phyloP scores from a whole-genome alignment of 2,329 filamentous ascomycete species.

The Aureobasidium zeae region DNA sequence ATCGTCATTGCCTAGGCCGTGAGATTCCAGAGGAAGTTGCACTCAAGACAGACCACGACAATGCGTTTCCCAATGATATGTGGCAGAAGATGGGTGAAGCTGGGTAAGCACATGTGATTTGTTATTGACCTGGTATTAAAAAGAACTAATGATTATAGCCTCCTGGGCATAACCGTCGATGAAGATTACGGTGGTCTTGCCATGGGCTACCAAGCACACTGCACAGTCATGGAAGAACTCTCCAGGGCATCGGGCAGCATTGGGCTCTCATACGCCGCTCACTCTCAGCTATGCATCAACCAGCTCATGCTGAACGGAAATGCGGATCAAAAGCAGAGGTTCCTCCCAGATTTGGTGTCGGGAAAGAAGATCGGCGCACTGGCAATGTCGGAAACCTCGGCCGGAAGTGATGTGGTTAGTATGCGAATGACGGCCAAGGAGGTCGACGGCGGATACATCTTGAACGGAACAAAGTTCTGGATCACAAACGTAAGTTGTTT shows the following conservation, averaged over 20 bases:
- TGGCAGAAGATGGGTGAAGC: slow-evolving; percentile 91
- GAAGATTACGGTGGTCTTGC: slow-evolving; percentile 82
- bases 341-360: slow-evolving; percentile 70
- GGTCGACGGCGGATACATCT: slow-evolving; percentile 73
- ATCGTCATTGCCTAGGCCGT: slow-evolving; percentile 43
- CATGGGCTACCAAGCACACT: slow-evolving; percentile 96
- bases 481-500: slow-evolving; percentile 70
- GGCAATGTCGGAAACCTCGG: slow-evolving; percentile 89
- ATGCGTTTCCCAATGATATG: slow-evolving; percentile 83
- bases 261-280: slow-evolving; percentile 85
- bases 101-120: slow-evolving; percentile 45
- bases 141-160: too few species aligned
- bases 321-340: slow-evolving; percentile 66
- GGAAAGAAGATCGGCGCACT: slow-evolving; percentile 77
- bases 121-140: too few species aligned
- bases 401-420: slow-evolving; percentile 87
- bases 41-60: slow-evolving; percentile 69
- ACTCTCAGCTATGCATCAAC: slow-evolving; percentile 94
- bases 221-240: slow-evolving; percentile 89
- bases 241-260: slow-evolving; percentile 73
- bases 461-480: slow-evolving; percentile 98
- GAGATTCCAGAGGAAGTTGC: slow-evolving; percentile 82
- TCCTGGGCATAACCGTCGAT: slow-evolving; percentile 87
- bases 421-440: slow-evolving; percentile 81
- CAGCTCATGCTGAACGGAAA: slow-evolving; percentile 87